These are phyloP conservation scores for Otatea glauca DNA, from an alignment of 176 grass and related monocot species.

Conservation along the genomic window DNA sequence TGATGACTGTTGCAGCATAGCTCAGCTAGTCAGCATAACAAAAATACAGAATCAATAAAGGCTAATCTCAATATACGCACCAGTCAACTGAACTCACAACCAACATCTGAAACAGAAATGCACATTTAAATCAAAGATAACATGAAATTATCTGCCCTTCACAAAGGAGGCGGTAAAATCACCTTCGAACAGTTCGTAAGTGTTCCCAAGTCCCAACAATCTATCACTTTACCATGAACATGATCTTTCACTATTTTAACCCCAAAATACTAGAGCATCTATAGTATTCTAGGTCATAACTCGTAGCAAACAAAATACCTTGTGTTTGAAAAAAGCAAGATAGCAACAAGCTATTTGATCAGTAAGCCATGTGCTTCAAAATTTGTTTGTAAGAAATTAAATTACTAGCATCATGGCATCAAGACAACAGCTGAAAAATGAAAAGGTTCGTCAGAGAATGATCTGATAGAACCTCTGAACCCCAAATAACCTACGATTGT, in stretches of 20 bases:
- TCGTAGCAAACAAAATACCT: neutral
- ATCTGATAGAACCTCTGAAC: neutral
- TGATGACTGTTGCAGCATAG: neutral
- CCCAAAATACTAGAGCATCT: neutral
- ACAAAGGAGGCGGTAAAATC: neutral
- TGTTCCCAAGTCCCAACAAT: neutral
- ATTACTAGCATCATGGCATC: neutral
- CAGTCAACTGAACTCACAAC: neutral
- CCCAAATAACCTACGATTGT: neutral
- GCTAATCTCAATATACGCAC: neutral
- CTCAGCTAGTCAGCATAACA: conserved; percentile 7
- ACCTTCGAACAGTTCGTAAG: neutral
- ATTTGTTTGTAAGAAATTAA: conserved; percentile 9
- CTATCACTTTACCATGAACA: neutral
- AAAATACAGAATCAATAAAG: neutral
- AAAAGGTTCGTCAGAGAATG: neutral
- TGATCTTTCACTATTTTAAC: conserved; percentile 1
- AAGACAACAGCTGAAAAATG: neutral
- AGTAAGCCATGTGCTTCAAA: neutral
- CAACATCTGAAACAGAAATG: neutral
- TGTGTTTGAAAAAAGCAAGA: neutral
- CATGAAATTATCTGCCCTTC: neutral
- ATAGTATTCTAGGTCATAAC: neutral
- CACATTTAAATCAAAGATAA: neutral
- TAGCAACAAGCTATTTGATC: neutral